These are phyloP conservation scores for Suhomyces panamericanus DNA, from an alignment of 1,139 yeast genomes.

Conservation along the genomic window DNA sequence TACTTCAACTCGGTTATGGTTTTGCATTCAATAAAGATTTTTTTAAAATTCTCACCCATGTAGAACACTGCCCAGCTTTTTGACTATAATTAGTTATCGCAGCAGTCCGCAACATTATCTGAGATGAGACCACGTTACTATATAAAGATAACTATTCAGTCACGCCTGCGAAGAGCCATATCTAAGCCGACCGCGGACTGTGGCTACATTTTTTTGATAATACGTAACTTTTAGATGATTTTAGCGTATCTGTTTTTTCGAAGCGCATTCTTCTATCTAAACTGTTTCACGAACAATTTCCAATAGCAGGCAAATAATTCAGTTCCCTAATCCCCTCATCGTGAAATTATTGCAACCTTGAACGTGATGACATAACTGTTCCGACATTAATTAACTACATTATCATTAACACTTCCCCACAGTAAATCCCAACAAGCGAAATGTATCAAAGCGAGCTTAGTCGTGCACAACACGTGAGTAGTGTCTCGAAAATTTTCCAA, in stretches of 20 bases:
- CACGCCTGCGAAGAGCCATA: neutral
- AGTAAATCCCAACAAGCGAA: neutral
- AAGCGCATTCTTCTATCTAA: neutral
- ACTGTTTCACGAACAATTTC: too few species aligned
- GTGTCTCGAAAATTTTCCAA: conserved; percentile 11
- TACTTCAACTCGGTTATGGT: conserved; percentile 5
- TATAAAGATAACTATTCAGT: neutral
- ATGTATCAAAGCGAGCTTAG: neutral
- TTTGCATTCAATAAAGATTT: conserved; percentile 1
- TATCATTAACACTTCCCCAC: neutral
- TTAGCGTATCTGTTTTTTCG: neutral
- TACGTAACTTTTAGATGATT: too few species aligned
- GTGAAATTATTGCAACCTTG: too few species aligned
- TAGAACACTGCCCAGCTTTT: neutral
- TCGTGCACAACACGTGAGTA: conserved; percentile 8
- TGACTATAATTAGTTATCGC: neutral
- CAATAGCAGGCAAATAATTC: too few species aligned
- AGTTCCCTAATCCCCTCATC: neutral
- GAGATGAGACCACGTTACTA: neutral
- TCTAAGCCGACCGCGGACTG: neutral
- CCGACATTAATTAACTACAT: too few species aligned
- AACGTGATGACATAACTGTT: too few species aligned
- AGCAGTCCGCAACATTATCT: neutral
- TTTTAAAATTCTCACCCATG: neutral
- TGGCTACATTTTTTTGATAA: neutral